Evolutionary conservation across 352 stramenopile genomes (phyloP), one percentile per base, ranked within the genome.

Genomic region (Globisporangium yorkense): DNA sequence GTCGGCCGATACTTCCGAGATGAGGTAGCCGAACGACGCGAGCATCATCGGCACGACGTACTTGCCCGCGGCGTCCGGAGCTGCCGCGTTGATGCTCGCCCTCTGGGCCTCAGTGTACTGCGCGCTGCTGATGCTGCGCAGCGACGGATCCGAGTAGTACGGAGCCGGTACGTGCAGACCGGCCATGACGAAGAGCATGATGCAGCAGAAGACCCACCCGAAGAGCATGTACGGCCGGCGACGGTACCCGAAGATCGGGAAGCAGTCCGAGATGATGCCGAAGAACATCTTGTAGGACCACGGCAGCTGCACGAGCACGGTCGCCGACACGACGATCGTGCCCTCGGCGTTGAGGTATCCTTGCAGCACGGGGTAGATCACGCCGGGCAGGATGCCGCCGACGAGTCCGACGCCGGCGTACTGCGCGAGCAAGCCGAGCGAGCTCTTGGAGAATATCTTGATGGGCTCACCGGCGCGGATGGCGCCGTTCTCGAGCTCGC

Each of bases 21-120:
- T 44, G 13, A 91, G 57, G 61, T 82, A 91, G 10, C 81, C 78
- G 50, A 89, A 82, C 0, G 77, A 63, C n/a, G 76, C 71, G 29
- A 89, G 62, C 79, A 87, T 88, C 78, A 89, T 88, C 16, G 70
- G 74, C 43, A 89, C 67, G 24, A 91, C 70, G 47, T 85, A 87
- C 39, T 67, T 70, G 29, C 63, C 67, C 3, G 72, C 78, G 1
- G 66, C 61, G 49, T 78, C 61, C 13, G 73, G 63, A 6, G 75
- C 71, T 5, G 61, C 39, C 0, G 43, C 13, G 59, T 88, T 86
- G 57, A 86, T 75, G 29, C 52, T 80, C 16, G 66, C 58, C n/a
- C 49, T 57, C 35, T 77, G 59, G 0, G 56, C 59, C 5, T 67
- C 47, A 0, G 72, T 78, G 64, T 67, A 78, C 24, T 75, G 39